Conservation (phyloP, 495 filamentous ascomycete genomes). For the Penicillium odoratum region DNA sequence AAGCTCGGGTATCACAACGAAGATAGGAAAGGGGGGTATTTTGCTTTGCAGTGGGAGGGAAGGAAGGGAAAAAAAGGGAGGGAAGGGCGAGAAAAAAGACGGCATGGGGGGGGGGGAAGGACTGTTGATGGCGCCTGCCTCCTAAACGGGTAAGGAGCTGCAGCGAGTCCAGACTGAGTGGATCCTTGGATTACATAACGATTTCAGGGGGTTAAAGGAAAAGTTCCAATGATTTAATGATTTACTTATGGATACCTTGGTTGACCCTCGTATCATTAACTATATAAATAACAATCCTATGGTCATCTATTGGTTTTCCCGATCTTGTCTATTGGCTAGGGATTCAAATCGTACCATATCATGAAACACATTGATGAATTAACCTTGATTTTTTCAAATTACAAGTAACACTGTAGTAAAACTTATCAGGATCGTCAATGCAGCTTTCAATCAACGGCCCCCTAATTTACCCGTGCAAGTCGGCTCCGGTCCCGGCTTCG, state of each 20-base stretch:
- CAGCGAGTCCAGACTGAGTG: constrained; percentile 39
- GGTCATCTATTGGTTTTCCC: not conserved
- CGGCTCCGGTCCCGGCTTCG: constrained; percentile 6
- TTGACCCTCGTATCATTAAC: not conserved
- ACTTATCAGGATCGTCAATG: constrained; percentile 21
- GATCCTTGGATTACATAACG: constrained; percentile 16
- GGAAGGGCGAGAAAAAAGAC: constrained; percentile 32
- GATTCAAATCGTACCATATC: not conserved
- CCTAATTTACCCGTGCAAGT: constrained; percentile 27
- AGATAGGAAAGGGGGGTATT: constrained; percentile 31
- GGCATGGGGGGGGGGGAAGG: constrained; percentile 28
- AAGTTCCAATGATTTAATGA: not conserved
- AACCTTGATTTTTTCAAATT: not conserved
- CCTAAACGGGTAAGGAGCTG: constrained; percentile 42
- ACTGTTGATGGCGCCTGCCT: constrained; percentile 27
- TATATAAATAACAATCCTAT: not conserved
- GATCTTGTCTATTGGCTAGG: not conserved
- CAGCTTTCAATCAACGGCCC: constrained; percentile 23
- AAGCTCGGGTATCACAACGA: constrained; percentile 51
- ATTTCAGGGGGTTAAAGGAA: constrained; percentile 5
- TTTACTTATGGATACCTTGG: not conserved
- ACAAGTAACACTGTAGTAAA: too few relatives aligned
- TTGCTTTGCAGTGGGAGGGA: constrained; percentile 26
- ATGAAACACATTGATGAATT: not conserved
- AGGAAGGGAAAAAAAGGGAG: constrained; percentile 32